These are phyloP conservation scores for Kwoniella pini DNA, from an alignment of 768 basidiomycete species.

Conservation along the genomic window DNA sequence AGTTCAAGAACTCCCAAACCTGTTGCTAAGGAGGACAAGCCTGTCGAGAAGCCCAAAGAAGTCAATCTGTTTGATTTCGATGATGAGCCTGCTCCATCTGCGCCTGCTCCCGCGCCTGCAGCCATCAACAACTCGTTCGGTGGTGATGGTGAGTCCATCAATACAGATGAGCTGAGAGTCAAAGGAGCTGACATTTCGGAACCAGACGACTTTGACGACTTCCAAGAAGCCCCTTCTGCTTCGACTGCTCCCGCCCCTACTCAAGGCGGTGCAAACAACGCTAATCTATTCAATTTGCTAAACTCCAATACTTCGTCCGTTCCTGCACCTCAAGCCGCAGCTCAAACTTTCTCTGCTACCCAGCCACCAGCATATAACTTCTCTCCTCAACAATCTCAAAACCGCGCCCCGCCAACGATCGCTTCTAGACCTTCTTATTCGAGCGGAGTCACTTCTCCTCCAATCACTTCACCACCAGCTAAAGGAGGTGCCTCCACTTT, in stretches of 20 bases:
- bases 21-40: constrained; percentile 51
- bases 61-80: constrained; percentile 78
- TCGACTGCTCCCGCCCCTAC: constrained; percentile 16
- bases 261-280: constrained; percentile 23
- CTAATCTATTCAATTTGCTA: constrained; percentile 53
- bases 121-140: constrained; percentile 22
- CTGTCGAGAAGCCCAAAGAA: constrained; percentile 58
- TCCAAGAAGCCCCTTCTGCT: constrained; percentile 53
- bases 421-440: constrained; percentile 60
- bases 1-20: constrained; percentile 29
- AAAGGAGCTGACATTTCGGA: constrained; percentile 21
- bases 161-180: neutral
- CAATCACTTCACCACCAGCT: constrained; percentile 15
- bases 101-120: constrained; percentile 50
- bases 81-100: constrained; percentile 60
- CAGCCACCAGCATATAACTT: constrained; percentile 4
- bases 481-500: constrained; percentile 57
- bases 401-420: constrained; percentile 16
- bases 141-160: constrained; percentile 44
- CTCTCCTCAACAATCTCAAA: constrained; percentile 34
- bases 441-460: constrained; percentile 22
- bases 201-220: constrained; percentile 58
- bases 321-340: constrained; percentile 19
- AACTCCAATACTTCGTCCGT: constrained; percentile 26
- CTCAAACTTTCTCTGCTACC: constrained; percentile 9